These are phyloP conservation scores for Russula abietina DNA, from an alignment of 768 basidiomycete genomes.

Conservation along the genomic window DNA sequence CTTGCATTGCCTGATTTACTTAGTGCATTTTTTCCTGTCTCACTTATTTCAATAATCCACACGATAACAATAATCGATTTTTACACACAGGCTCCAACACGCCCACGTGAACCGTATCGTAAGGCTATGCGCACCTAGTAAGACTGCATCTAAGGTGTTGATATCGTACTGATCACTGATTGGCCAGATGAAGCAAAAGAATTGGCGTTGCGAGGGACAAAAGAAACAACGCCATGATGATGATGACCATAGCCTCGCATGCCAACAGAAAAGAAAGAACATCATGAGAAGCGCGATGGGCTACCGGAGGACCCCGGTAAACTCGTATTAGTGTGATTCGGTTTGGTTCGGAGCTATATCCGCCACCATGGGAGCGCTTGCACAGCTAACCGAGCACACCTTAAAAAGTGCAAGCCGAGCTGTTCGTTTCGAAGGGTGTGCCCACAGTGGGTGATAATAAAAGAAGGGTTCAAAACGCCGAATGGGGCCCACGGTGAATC, in stretches of 20 bases:
- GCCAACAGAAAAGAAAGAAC: not conserved
- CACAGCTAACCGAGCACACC: not conserved
- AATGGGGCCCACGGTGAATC: not conserved
- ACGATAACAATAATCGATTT: no score
- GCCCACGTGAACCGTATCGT: no score
- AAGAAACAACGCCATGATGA: not conserved
- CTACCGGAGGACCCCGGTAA: not conserved
- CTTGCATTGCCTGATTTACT: no score
- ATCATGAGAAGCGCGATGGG: not conserved
- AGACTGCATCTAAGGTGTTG: no score
- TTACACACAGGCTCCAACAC: no score
- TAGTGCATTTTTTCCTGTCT: no score
- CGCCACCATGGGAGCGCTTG: not conserved
- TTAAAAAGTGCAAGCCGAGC: not conserved
- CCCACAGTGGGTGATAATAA: no score
- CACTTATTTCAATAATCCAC: no score
- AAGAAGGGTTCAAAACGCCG: no score
- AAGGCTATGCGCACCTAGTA: no score
- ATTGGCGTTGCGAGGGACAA: not conserved
- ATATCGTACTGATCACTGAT: no score
- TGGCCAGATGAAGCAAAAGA: no score
- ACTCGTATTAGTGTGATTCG: not conserved
- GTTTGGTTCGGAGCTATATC: not conserved
- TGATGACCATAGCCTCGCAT: not conserved
- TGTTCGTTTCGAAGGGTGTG: not conserved